Evolutionary conservation across 192 early-diverging fungal species (phyloP).

Genomic region (Linnemannia schmuckeri): DNA sequence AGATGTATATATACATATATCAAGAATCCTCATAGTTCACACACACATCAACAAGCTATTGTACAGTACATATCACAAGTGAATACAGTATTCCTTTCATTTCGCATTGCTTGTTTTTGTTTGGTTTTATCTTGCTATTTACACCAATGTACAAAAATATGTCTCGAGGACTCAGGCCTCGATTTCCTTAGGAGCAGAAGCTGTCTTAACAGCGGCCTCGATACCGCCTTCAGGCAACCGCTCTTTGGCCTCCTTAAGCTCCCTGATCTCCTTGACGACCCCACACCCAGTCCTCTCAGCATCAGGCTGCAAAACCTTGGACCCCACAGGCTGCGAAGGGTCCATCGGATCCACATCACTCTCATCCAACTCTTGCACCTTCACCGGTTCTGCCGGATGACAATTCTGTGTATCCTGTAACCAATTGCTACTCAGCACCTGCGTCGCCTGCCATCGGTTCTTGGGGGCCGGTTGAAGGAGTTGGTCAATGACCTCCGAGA

Average conservation of each 20-base stretch:
- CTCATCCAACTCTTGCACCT: constrained; percentile 29
- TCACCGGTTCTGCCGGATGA: constrained; percentile 32
- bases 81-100: neutral
- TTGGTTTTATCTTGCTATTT: neutral
- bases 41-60: neutral
- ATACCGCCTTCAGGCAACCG: neutral
- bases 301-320: constrained; percentile 26
- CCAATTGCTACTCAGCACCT: constrained; percentile 57
- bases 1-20: neutral
- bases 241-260: neutral
- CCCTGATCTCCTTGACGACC: constrained; percentile 18
- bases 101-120: neutral
- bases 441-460: constrained; percentile 59
- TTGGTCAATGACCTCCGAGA: constrained; percentile 43
- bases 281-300: constrained; percentile 15
- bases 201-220: neutral
- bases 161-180: neutral
- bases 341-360: constrained; percentile 22
- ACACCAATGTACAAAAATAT: neutral
- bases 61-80: too few relatives aligned
- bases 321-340: constrained; percentile 44
- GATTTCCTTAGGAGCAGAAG: neutral
- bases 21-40: too few relatives aligned
- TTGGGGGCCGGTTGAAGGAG: constrained; percentile 58
- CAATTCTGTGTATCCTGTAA: constrained; percentile 58